Evolutionary conservation across 257 asterid genomes (phyloP), one percentile per base, ranked within the genome.

Genomic region (Lantana camara): DNA sequence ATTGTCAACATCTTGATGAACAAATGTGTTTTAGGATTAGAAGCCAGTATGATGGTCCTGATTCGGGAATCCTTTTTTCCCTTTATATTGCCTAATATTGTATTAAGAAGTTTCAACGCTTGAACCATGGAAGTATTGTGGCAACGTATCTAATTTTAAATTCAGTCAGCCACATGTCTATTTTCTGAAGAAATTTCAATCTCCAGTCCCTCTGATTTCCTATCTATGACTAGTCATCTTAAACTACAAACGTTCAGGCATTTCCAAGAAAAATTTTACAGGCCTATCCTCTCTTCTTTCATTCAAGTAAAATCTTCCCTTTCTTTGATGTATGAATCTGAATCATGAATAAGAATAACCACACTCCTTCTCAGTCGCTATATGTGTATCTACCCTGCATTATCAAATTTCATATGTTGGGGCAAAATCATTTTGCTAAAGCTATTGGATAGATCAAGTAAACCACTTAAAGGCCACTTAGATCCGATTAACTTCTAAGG

Each of bases 151-250:
- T 5, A 21, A 23, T 21, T 13, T 52, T 14, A 52, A 52, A 34
- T 24, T 52, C 11, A 15, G 32, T 52, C 11, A 15, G 32, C 19
- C 2, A 19, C 58, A 13, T 52, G 10, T n/a, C 21, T 24, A 27
- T 20, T 52, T 23, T 52, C n/a, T 13, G 4, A 29, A 29, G n/a
- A 27, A 14, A 15, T 53, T 7, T 10, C 8, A 29, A 14, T 27
- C 42, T 53, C 21, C 41, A 53, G 29, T 53, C 41, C 60, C 21
- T 54, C 2, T 54, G 20, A 54, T 53, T 53, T 53, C 29, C 42
- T n/a, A 14, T 53, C 41, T 54, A 54, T 13, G 27, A 13, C 16
- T 29, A 15, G 14, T 27, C 22, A 5, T 40, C 46, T 44, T 44
- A 44, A 44, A 44, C n/a, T 14, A 20, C 51, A 45, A 6, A 7